Base-by-base conservation (phyloP, 768 basidiomycete genomes). In the Sutorius australiensis region DNA sequence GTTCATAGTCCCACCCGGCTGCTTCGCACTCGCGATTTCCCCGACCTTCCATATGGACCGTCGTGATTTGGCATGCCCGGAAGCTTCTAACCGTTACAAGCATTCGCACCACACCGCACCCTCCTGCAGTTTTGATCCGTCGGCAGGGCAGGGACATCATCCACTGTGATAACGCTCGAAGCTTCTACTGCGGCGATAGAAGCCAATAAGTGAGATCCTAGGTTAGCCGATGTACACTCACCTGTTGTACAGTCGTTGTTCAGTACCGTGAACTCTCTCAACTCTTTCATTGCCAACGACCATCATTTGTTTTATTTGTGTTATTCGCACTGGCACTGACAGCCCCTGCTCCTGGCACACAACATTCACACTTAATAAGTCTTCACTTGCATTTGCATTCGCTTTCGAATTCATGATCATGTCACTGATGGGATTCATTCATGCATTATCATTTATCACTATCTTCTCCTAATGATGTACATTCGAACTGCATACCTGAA, bases 1-100 rank as follows among this genome's bases (percentile, higher is more conserved):
- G 84, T 33, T 80, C 82, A 65, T 85, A 60, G 31, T 51, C 52
- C 13, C 27, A 9, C 46, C 40, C 17, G 36, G 28, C 9, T 46
- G 30, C 36, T 55, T 46, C 21, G n/a, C 27, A 34, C 41, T 34
- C 28, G 43, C 41, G 54, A 32, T 51, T 43, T 51, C 9, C 28
- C 30, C 46, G 51, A 44, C 39, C 46, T 46, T 47, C 50, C 50
- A 41, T 45, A 21, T 49, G 55, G 54, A 51, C 33, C 24, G 33
- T 51, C 50, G 47, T 48, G 42, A 44, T 48, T 19, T 28, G 54
- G 37, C 47, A 46, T 50, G 43, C 66, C 47, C 41, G 31, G 37
- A 46, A 36, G 54, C 50, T 44, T 21, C 48, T 17, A 30, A 21
- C 27, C 38, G 46, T 46, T 50, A 34, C 51, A 39, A 38, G 36